Conservation (phyloP, 2,329 filamentous ascomycete species). For the Phoma sp. region DNA sequence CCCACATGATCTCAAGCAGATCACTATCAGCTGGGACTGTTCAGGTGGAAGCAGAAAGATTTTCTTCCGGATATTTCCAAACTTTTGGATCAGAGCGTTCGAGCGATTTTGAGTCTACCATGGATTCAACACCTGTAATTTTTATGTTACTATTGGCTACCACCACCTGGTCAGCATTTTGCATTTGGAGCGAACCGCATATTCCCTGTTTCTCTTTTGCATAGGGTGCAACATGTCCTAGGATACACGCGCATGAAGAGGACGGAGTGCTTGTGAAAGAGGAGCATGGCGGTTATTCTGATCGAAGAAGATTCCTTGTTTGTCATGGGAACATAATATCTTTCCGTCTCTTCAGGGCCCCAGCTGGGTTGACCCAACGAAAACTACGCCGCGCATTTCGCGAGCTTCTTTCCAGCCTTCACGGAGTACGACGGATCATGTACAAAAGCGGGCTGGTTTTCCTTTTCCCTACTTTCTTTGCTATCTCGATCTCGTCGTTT, state of each 20-base stretch:
- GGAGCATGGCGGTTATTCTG: conserved; percentile 13
- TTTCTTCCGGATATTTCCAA: conserved; percentile 38
- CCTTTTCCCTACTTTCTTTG: conserved; percentile 11
- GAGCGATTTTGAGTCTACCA: conserved; percentile 30
- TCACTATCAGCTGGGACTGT: conserved; percentile 30
- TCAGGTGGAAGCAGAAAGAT: conserved; percentile 31
- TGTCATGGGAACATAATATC: conserved; percentile 31
- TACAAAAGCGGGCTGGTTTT: conserved; percentile 41
- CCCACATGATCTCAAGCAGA: conserved; percentile 14
- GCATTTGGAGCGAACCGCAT: conserved; percentile 47
- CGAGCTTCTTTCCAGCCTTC: conserved; percentile 22
- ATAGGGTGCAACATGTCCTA: conserved; percentile 27
- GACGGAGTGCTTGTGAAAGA: conserved; percentile 9
- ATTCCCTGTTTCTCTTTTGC: conserved; percentile 35
- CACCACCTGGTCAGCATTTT: conserved; percentile 29
- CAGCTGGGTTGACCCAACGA: conserved; percentile 19
- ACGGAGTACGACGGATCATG: conserved; percentile 32
- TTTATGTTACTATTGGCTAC: conserved; percentile 36
- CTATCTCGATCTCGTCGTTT: conserved; percentile 7
- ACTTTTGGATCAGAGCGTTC: conserved; percentile 44
- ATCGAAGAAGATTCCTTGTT: conserved; percentile 10
- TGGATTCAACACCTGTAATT: conserved; percentile 41
- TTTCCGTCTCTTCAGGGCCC: conserved; percentile 8
- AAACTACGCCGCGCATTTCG: conserved; percentile 24
- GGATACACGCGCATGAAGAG: conserved; percentile 24